Evolutionary conservation across 192 early-diverging fungal genomes (phyloP), one percentile per base, ranked within the genome.

Genomic region (Coemansia interrupta): DNA sequence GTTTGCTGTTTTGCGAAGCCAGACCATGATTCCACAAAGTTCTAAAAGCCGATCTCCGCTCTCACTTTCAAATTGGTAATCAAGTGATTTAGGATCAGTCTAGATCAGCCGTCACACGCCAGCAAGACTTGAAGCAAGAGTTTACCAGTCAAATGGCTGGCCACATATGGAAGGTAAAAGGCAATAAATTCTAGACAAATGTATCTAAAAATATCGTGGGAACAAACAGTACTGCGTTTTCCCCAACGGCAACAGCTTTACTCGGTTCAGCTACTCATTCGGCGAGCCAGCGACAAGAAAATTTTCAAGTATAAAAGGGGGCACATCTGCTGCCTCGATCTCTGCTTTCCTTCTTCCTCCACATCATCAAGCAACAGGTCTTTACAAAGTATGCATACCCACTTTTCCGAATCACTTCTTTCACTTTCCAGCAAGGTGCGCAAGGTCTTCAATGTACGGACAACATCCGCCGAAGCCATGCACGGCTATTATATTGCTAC

Each of bases 271-370:
- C 26, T 26, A 26, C 26, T 3, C 26, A 26, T 4, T 26, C 26
- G 26, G 26, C 26, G 26, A 26, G 26, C 26, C 26, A 26, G 26
- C 26, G 26, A 26, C 26, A 26, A 26, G 26, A 26, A 26, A 26
- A 26, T 26, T 26, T 42, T 42, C 41, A 42, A 42, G 41, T 42
- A 42, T 42, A 42, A 42, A 42, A 42, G 41, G 41, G 17, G 41
- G 41, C 41, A 42, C 41, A 42, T 42, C 41, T 10, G 41, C 5
- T 11, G 17, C 12, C 41, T 42, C 26, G 26, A 26, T 26, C 26
- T 26, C 26, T 26, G 26, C 26, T 26, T 26, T 26, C 2, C 26
- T 26, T 26, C 26, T 26, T 4, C 4, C 26, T 26, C 26, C 4
- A 26, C 26, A 1, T 26, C 26, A 26, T 26, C 26, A 26, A 3